These are phyloP conservation scores for Euphorbia peplus DNA, from an alignment of 345 rosid genomes.

Conservation along the genomic window DNA sequence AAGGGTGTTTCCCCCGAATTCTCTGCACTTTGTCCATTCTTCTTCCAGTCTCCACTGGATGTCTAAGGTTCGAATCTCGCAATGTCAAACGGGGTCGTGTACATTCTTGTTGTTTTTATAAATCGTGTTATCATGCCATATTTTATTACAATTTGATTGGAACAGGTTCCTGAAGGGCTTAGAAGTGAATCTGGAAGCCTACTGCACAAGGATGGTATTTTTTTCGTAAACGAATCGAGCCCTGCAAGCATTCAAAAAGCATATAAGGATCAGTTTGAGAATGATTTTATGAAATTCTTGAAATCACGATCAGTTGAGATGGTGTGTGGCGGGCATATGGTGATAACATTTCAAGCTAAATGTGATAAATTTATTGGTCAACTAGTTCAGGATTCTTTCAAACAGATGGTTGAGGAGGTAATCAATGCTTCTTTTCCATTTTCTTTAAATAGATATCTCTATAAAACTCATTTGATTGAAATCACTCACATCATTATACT, in stretches of 20 bases:
- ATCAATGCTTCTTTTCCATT: too few relatives aligned
- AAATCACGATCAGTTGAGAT: constrained; percentile 42
- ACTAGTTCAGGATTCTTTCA: constrained; percentile 17
- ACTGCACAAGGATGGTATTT: constrained; percentile 18
- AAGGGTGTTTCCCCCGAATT: not conserved
- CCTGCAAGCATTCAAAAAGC: constrained; percentile 33
- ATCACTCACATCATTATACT: too few relatives aligned
- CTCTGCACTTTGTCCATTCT: not conserved
- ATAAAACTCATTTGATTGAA: too few relatives aligned
- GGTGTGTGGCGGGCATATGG: constrained; percentile 31
- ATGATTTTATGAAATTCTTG: constrained; percentile 46
- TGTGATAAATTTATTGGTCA: constrained; percentile 28
- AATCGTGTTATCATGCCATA: too few relatives aligned
- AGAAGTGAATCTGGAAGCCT: not conserved
- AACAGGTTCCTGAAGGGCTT: not conserved
- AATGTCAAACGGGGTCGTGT: too few relatives aligned
- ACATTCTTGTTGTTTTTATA: too few relatives aligned
- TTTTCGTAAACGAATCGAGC: constrained; percentile 31
- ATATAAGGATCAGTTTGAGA: constrained; percentile 40
- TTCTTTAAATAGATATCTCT: too few relatives aligned
- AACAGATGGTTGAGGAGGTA: not conserved
- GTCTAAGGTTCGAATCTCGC: constrained; percentile 26
- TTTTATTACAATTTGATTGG: too few relatives aligned
- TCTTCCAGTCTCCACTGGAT: not conserved
- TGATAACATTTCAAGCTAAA: constrained; percentile 16